Conservation (phyloP, 768 basidiomycete species). For the Hydnomerulius pinastri region DNA sequence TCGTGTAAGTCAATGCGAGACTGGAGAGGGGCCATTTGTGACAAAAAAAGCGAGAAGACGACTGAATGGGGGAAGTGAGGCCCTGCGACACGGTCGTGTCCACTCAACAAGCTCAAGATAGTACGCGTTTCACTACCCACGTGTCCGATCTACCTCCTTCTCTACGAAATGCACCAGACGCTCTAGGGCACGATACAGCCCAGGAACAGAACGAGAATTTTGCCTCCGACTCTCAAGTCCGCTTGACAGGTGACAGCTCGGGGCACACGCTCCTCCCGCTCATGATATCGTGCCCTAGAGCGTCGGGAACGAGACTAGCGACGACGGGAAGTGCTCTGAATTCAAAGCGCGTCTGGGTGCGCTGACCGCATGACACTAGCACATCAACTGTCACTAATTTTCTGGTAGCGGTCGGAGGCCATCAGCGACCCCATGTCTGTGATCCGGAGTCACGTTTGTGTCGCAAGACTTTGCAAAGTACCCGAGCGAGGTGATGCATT, state of each 20-base stretch:
- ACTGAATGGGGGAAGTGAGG: neutral
- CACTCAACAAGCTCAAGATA: neutral
- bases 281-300: conserved; percentile 3
- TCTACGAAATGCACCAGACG: conserved; percentile 6
- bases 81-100: neutral
- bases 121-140: too few relatives aligned
- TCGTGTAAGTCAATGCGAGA: neutral
- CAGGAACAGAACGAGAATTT: neutral
- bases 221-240: conserved; percentile 7
- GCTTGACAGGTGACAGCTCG: neutral
- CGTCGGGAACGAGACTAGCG: conserved; percentile 6
- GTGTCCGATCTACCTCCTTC: neutral
- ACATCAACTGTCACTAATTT: too few relatives aligned
- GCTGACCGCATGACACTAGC: too few relatives aligned
- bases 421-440: too few relatives aligned
- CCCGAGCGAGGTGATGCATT: too few relatives aligned
- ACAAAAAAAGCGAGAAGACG: neutral
- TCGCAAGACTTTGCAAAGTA: too few relatives aligned
- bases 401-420: too few relatives aligned
- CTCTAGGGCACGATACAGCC: neutral
- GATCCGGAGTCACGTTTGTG: too few relatives aligned
- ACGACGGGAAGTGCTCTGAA: too few relatives aligned
- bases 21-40: conserved; percentile 1
- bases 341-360: too few relatives aligned
- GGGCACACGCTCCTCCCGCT: neutral